Evolutionary conservation across 2,329 filamentous ascomycete species (phyloP).

Genomic region (Hypoxylon sp.): DNA sequence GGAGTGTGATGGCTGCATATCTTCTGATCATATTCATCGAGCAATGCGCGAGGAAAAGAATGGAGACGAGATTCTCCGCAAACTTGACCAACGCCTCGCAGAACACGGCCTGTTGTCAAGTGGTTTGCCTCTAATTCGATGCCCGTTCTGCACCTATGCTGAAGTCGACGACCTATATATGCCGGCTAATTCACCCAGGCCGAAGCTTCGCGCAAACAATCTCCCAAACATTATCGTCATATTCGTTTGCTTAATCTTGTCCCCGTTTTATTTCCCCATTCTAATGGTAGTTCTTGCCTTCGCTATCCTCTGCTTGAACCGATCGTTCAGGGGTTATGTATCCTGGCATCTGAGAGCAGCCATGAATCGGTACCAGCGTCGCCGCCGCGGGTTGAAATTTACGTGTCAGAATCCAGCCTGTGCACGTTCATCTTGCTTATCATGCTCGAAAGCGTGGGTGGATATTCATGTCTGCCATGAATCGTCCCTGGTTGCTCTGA

Average conservation of each 20-base stretch:
- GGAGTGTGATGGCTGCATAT: conserved; percentile 82
- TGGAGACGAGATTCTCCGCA: conserved; percentile 78
- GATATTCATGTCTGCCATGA: conserved; percentile 94
- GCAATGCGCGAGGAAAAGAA: conserved; percentile 79
- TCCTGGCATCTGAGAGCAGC: conserved; percentile 69
- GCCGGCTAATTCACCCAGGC: conserved; percentile 66
- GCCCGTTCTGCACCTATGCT: conserved; percentile 92
- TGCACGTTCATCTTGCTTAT: conserved; percentile 79
- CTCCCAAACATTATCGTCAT: conserved; percentile 60
- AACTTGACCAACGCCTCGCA: conserved; percentile 84
- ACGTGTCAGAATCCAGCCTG: conserved; percentile 80
- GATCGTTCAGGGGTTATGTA: conserved; percentile 60
- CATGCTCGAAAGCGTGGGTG: conserved; percentile 85
- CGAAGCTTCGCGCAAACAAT: conserved; percentile 70
- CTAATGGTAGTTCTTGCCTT: conserved; percentile 64
- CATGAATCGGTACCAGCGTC: conserved; percentile 76
- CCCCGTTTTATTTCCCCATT: conserved; percentile 71
- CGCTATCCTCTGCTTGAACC: conserved; percentile 61
- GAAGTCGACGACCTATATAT: conserved; percentile 86
- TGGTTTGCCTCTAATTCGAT: conserved; percentile 81
- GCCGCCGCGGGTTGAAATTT: conserved; percentile 82
- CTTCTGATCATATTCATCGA: conserved; percentile 76
- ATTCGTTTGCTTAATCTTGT: conserved; percentile 51
- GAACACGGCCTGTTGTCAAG: conserved; percentile 82
- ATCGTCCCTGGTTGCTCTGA: conserved; percentile 82